Evolutionary conservation across 345 rosid species (phyloP).

Genomic region (Lenwebbia sp.): DNA sequence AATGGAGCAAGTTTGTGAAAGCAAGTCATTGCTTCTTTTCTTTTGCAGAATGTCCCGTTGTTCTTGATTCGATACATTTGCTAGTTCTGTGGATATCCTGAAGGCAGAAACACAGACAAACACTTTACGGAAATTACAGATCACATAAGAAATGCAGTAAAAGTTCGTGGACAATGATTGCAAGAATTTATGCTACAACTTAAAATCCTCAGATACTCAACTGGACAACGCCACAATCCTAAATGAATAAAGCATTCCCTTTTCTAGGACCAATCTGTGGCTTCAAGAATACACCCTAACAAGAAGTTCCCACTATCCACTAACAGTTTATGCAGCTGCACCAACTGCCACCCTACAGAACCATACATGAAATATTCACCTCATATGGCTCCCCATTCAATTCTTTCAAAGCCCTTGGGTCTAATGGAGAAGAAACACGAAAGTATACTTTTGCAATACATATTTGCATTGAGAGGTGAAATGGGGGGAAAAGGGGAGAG

Average conservation of each 20-base stretch:
- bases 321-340: not conserved
- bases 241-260: not conserved
- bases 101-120: not conserved
- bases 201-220: not conserved
- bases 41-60: slow-evolving; percentile 21
- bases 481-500: not conserved
- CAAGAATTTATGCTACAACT: not conserved
- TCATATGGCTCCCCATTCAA: not conserved
- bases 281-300: not conserved
- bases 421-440: not conserved
- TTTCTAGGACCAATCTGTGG: not conserved
- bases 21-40: slow-evolving; percentile 33
- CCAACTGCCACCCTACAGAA: not conserved
- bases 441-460: not conserved
- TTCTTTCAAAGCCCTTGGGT: not conserved
- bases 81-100: slow-evolving; percentile 51
- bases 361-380: not conserved
- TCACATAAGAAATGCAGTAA: not conserved
- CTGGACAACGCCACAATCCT: not conserved
- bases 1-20: slow-evolving; percentile 10
- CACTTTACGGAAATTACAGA: not conserved
- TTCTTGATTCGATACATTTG: slow-evolving; percentile 26
- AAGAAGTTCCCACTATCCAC: not conserved
- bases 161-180: not conserved
- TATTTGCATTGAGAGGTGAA: not conserved